Evolutionary conservation across 805 yeast species (phyloP).

Genomic region (Metschnikowia baotianmanensis): DNA sequence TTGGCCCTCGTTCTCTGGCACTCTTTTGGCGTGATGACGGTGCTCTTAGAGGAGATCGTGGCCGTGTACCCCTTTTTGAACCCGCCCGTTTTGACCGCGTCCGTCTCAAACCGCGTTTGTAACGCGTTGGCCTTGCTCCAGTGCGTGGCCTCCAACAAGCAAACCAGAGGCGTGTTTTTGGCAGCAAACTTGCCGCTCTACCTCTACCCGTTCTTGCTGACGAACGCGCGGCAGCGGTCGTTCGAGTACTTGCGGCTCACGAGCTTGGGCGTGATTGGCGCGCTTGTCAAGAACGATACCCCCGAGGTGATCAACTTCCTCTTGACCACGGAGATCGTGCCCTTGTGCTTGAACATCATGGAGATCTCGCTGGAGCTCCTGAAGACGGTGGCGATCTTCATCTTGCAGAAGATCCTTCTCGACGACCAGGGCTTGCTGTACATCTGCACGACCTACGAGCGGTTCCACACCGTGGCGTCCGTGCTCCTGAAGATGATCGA

Average conservation of each 20-base stretch:
- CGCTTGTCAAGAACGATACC: slow-evolving; percentile 91
- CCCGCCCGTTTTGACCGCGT: slow-evolving; percentile 81
- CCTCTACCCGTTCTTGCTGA: slow-evolving; percentile 88
- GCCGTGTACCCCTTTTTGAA: slow-evolving; percentile 85
- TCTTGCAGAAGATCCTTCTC: slow-evolving; percentile 85
- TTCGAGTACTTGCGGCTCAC: slow-evolving; percentile 93
- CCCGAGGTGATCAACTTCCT: slow-evolving; percentile 91
- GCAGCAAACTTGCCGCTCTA: slow-evolving; percentile 91
- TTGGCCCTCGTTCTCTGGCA: slow-evolving; percentile 92
- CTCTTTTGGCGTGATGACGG: slow-evolving; percentile 95
- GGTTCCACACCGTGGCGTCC: slow-evolving; percentile 90
- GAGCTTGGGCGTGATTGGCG: slow-evolving; percentile 94
- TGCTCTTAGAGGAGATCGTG: slow-evolving; percentile 82
- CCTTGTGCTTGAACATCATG: slow-evolving; percentile 91
- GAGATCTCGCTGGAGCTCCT: slow-evolving; percentile 91
- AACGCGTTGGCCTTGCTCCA: slow-evolving; percentile 92
- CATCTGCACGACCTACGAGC: slow-evolving; percentile 91
- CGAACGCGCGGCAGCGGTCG: slow-evolving; percentile 86
- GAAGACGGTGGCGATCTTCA: slow-evolving; percentile 95
- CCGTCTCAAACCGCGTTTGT: slow-evolving; percentile 91
- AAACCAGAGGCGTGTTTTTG: slow-evolving; percentile 79
- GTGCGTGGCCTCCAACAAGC: slow-evolving; percentile 94
- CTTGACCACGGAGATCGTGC: slow-evolving; percentile 94
- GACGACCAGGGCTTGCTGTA: slow-evolving; percentile 91
- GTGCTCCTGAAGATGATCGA: slow-evolving; percentile 87